A percentile compares a stretch with the other conserved stretches of the same genome.
Evolutionary conservation across 176 grass and related monocot species (phyloP).

Genomic region (Rhynchospora breviuscula): DNA sequence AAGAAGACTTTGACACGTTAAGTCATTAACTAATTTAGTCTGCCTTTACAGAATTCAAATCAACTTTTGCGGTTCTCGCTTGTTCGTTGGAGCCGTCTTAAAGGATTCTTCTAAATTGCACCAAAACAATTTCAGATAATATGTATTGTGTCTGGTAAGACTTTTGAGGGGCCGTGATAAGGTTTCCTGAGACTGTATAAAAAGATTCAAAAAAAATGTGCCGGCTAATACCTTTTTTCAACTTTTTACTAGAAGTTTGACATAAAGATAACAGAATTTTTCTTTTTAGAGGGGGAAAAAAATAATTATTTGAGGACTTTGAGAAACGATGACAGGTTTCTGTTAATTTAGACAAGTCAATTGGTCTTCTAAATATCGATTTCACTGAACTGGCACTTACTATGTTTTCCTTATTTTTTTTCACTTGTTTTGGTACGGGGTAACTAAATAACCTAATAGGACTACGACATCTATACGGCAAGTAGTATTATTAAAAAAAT

Average conservation of each 20-base stretch:
- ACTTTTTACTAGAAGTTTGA: constrained; percentile 7
- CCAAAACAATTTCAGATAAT: neutral
- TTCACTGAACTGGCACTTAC: no score
- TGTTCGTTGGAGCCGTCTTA: constrained; percentile 1
- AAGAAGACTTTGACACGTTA: neutral
- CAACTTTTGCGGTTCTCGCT: neutral
- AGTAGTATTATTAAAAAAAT: no score
- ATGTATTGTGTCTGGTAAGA: neutral
- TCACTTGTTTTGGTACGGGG: neutral
- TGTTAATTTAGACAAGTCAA: no score
- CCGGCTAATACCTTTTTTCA: neutral
- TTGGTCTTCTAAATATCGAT: no score
- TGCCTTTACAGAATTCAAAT: neutral
- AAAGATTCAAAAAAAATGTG: constrained; percentile 4
- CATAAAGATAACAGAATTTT: constrained; percentile 2
- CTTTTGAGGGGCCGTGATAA: constrained; percentile 3
- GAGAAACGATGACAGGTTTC: no score
- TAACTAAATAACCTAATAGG: neutral
- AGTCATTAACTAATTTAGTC: neutral
- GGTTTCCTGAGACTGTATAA: neutral
- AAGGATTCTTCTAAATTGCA: constrained; percentile 3
- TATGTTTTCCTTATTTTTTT: neutral
- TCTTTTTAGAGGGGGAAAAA: neutral
- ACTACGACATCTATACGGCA: no score
- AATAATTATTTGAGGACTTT: neutral